Evolutionary conservation across 345 rosid genomes (phyloP), one percentile per base, ranked within the genome.

Genomic region (Salix udensis): DNA sequence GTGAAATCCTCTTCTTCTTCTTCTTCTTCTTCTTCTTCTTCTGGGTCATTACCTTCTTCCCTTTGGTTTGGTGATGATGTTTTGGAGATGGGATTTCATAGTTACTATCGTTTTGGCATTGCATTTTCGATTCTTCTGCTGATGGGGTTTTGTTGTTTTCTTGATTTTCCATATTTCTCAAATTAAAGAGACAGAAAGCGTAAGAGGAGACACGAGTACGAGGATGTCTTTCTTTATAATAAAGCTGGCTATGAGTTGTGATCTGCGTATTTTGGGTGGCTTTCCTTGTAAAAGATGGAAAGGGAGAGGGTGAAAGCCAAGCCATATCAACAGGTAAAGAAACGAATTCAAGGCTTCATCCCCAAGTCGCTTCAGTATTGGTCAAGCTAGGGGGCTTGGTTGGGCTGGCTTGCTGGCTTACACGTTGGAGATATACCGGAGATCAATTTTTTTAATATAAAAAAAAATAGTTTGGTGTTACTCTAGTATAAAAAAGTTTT

Each of bases 1-100:
- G 0, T 36, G 68, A 77, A 40, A 24, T 60, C 31, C 72, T 53
- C 74, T 10, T 76, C n/a, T n/a, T n/a, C n/a, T n/a, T n/a, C n/a
- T n/a, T n/a, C n/a, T n/a, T n/a, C n/a, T n/a, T n/a, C n/a, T n/a
- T n/a, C 79, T 30, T 68, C 67, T 55, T 76, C 66, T 15, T 68
- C 40, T 30, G 4, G 31, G 8, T 7, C 42, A 13, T 46, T 14
- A 1, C 13, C 24, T 26, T 65, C 77, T 26, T 62, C 53, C 15
- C 18, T 30, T 30, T 3, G n/a, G 15, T 30, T 30, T 3, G n/a
- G 15, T 15, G 58, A 13, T 46, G 48, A 30, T 34, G 21, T 65
- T 28, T 65, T 16, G 68, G 40, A 4, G 68, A 8, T 30, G 40
- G 40, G 8, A 6, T 65, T 65, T 28, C 15, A 19, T 65, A 12